These are phyloP conservation scores for Galeopsis tetrahit DNA, from an alignment of 257 asterid species.

Conservation along the genomic window DNA sequence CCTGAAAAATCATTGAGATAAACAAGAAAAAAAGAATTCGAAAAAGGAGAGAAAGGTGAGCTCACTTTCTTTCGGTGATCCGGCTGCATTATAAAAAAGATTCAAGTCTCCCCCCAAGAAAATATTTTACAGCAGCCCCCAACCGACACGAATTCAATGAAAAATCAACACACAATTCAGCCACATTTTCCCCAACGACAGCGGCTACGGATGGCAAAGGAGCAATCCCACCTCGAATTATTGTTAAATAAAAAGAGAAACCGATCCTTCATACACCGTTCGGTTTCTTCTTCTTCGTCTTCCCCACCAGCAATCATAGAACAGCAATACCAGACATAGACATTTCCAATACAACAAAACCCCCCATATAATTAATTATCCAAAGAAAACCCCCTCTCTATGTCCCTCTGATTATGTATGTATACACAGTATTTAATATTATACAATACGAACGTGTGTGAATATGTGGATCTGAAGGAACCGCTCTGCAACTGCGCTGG, in stretches of 20 bases:
- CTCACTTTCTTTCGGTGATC: constrained; percentile 86
- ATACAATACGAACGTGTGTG: constrained; percentile 7
- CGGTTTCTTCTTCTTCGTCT: constrained; percentile 41
- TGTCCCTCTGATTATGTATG: constrained; percentile 22
- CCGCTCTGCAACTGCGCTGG: constrained; percentile 40
- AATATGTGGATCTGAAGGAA: constrained; percentile 55
- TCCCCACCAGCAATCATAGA: constrained; percentile 55
- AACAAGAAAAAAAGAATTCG: constrained; percentile 18
- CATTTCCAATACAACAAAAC: constrained; percentile 23
- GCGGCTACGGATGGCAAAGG: constrained; percentile 69
- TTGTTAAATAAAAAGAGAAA: constrained; percentile 40
- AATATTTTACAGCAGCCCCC: constrained; percentile 29
- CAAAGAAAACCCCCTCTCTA: constrained; percentile 16
- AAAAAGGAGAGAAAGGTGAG: not conserved
- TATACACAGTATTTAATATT: constrained; percentile 21
- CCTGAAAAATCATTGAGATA: not conserved
- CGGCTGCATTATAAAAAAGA: constrained; percentile 57
- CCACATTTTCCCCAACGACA: constrained; percentile 87
- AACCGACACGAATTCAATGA: constrained; percentile 29
- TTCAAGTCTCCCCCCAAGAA: constrained; percentile 35
- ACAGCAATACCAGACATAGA: constrained; percentile 32
- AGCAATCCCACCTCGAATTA: constrained; percentile 64
- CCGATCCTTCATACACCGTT: constrained; percentile 68
- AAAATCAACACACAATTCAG: constrained; percentile 37
- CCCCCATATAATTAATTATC: constrained; percentile 1